A percentile compares a stretch with the other conserved stretches of the same genome.
Conservation (phyloP, 768 basidiomycete species). For the Rhodotorula toruloides region DNA sequence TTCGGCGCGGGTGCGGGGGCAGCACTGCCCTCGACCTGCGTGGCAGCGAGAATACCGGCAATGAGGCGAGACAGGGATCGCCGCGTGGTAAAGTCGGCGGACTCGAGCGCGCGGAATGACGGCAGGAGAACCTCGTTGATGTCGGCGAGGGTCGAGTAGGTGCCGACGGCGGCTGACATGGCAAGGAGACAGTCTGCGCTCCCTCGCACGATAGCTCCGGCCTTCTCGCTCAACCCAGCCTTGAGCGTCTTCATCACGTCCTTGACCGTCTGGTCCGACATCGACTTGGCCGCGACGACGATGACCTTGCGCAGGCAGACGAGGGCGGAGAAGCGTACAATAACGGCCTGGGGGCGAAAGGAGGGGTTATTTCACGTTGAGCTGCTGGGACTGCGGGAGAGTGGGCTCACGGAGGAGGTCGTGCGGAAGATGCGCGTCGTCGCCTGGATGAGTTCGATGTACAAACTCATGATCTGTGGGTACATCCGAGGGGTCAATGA, state of each 20-base stretch:
- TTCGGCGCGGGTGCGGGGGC: conserved; percentile 50
- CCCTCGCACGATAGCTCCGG: conserved; percentile 75
- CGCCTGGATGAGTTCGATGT: conserved; percentile 70
- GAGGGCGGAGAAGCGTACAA: conserved; percentile 77
- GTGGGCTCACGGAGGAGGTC: conserved; percentile 61
- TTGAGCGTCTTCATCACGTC: conserved; percentile 82
- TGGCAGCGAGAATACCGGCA: conserved; percentile 75
- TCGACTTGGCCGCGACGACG: conserved; percentile 71
- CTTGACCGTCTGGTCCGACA: conserved; percentile 68
- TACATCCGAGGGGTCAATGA: too few species aligned
- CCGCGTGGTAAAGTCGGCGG: conserved; percentile 75
- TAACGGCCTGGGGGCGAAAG: conserved; percentile 58
- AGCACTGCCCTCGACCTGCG: conserved; percentile 63
- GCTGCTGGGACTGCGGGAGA: neutral
- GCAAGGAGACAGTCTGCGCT: conserved; percentile 55
- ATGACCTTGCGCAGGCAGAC: conserved; percentile 71
- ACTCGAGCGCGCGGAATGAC: conserved; percentile 70
- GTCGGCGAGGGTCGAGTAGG: conserved; percentile 59
- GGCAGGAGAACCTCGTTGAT: conserved; percentile 67
- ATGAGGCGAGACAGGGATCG: conserved; percentile 70
- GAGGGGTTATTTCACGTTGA: too few species aligned
- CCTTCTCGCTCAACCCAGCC: conserved; percentile 70
- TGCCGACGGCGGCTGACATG: conserved; percentile 52
- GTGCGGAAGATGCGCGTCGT: conserved; percentile 62
- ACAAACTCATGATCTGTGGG: conserved; percentile 84